Base-by-base conservation (phyloP, 345 rosid species). In the Psidium friedrichsthalianum region DNA sequence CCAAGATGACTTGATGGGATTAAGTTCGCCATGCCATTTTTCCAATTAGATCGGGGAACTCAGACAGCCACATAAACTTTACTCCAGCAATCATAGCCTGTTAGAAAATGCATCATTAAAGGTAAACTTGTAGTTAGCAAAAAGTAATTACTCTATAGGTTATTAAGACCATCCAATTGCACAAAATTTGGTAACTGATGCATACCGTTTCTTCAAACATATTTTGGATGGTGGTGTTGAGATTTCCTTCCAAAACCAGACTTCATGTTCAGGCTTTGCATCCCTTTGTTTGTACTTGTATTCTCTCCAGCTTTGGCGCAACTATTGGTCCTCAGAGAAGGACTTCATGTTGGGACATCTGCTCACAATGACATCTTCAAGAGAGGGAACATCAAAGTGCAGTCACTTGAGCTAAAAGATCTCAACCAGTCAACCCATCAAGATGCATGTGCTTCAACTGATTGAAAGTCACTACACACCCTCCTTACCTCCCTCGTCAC, bases 171-270 rank as follows among this genome's bases (percentile, higher is more conserved):
- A 58, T 58, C 2, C 1, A 58, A n/a, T 15, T n/a, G 0, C 69
- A 58, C 4, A n/a, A 6, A 58, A 58, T 2, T 57, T 25, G 64
- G 13, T 57, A 57, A 57, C 0, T 0, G 0, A 57, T 25, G 14
- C 69, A 58, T n/a, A 58, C 69, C 69, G n/a, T 58, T 58, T 58
- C 36, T 58, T 58, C 18, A n/a, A 58, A 58, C 69, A 58, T 58
- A 58, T 1, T 0, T 5, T 58, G 69, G 36, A 58, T 58, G 18
- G 69, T 58, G 15, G 2, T 13, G 18, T 58, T n/a, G 18, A 58
- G 69, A 14, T n/a, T 58, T 15, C 69, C 69, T 58, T 58, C 69
- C 69, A 58, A 58, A 58, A 58, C 69, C 69, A 58, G 2, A 44
- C 47, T 44, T 5, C 47, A 44, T 44, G 47, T 44, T 44, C 1